Base-by-base conservation (phyloP, 495 filamentous ascomycete species). In the Rhypophila decipiens region DNA sequence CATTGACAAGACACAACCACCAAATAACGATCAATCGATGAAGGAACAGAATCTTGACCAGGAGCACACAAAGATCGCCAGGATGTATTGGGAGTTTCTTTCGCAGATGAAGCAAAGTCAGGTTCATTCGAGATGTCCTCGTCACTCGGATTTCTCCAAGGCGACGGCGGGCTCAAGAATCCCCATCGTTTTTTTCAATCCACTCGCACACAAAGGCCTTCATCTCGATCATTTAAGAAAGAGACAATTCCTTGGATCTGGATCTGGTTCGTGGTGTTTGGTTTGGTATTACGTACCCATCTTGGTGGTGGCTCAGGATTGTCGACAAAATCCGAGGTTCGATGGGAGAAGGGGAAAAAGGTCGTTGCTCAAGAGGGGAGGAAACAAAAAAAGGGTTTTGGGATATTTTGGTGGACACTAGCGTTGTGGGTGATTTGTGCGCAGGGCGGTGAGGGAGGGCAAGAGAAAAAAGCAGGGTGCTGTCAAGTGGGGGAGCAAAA, bases 281-380 rank as follows among this genome's bases (percentile, higher is more conserved):
- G 50, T 51, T 13, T 48, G 17, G 8, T 49, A 39, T 54, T 57
- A 74, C 71, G 63, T 74, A 74, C 71, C 71, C 71, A 74, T 74
- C 69, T 63, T 74, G 65, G 65, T 63, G 65, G 56, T 65, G 64
- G 59, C 65, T 64, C 52, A 55, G 50, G 61, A 65, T 63, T 61
- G 64, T 52, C 55, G 53, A 53, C 55, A 50, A 63, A 63, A 66
- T 59, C 59, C 53, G 45, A 47, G 62, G 41, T 66, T 64, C 62
- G 65, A 64, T 63, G 58, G 60, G 52, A 53, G 5, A 18, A 44
- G 60, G 55, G 56, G 15, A 29, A 44, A 54, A 51, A 39, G 50
- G 56, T 61, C 51, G n/a, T n/a, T n/a, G n/a, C n/a, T n/a, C n/a
- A n/a, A n/a, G n/a, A n/a, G 61, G 60, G 63, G 60, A 61, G 63